Base-by-base conservation (phyloP, 371 early-diverging fungal species). In the Apophysomyces ossiformis region DNA sequence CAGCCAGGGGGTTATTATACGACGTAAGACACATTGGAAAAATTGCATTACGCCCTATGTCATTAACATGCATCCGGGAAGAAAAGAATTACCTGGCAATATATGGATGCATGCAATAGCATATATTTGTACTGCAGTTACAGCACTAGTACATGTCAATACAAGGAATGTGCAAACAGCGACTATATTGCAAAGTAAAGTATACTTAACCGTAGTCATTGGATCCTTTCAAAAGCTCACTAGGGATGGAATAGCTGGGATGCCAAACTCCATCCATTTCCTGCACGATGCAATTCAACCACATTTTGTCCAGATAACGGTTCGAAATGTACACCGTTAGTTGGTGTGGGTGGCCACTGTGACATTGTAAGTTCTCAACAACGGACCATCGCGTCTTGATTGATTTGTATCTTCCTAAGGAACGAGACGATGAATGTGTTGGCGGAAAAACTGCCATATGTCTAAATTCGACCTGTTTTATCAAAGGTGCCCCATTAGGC, bases 351-450 rank as follows among this genome's bases (percentile, higher is more conserved):
- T 11, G 61, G 70, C 21, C 61, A 45, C 1, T 83, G 83, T 67
- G 79, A 80, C 61, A 56, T 66, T 46, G 77, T 73, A 68, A 47
- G 70, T 56, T 12, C 43, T 6, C 5, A 50, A 45, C 5, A 5
- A 50, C 21, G 8, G 16, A 7, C 4, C 5, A 6, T 7, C 9
- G 16, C 36, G 15, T 37, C 15, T 15, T 15, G 13, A 15, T 37
- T 12, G 11, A 18, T 11, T 61, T 4, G 57, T 8, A n/a, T 13
- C 16, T 11, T 1, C 0, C 12, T 2, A 62, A 81, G 82, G 76
- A 79, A 76, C 74, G 81, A 45, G 81, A 80, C 60, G 79, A 80
- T 65, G 84, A 83, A 61, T 80, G 84, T 58, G 35, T 64, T 1
- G 81, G 79, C 4, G 54, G 54, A 6, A 37, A 26, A 7, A 70